Conservation (phyloP, 768 basidiomycete species). For the Collybiopsis confluens region DNA sequence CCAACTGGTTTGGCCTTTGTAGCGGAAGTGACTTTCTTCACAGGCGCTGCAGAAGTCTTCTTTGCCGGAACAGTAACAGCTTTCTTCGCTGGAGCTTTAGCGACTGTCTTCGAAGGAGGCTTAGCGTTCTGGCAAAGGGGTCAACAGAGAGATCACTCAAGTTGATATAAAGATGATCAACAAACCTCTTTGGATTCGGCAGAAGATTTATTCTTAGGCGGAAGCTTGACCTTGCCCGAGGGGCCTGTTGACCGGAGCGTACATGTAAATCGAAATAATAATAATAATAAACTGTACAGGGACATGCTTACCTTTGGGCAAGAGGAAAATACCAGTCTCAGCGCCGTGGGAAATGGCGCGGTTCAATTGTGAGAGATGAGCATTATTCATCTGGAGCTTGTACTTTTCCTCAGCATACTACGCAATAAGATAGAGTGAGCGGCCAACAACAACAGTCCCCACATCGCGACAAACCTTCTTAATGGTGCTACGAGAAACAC, state of each 20-base stretch:
- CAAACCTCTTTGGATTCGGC: constrained; percentile 15
- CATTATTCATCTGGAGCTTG: constrained; percentile 62
- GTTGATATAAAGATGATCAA: constrained; percentile 5
- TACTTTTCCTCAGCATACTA: constrained; percentile 85
- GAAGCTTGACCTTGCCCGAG: constrained; percentile 63
- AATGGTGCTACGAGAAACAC: constrained; percentile 73
- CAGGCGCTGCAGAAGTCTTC: too few relatives aligned
- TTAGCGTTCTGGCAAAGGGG: constrained; percentile 40
- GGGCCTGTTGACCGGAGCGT: constrained; percentile 28
- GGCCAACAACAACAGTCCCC: background rate
- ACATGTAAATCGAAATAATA: constrained; percentile 6
- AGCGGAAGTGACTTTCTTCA: constrained; percentile 29
- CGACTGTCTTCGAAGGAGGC: constrained; percentile 38
- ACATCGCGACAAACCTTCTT: constrained; percentile 62
- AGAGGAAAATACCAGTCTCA: constrained; percentile 38
- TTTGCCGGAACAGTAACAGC: constrained; percentile 29
- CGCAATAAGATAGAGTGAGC: constrained; percentile 14
- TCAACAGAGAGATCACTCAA: constrained; percentile 2
- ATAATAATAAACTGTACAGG: background rate
- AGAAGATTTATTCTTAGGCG: constrained; percentile 45
- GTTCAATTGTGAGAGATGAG: constrained; percentile 68
- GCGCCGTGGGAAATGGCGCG: constrained; percentile 69
- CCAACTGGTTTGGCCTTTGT: constrained; percentile 19
- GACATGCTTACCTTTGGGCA: constrained; percentile 22
- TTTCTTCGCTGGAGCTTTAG: constrained; percentile 26